A percentile compares a stretch with the other conserved stretches of the same genome.
These are phyloP conservation scores for Quercus ilex DNA, from an alignment of 306 rosid genomes.

Conservation along the genomic window DNA sequence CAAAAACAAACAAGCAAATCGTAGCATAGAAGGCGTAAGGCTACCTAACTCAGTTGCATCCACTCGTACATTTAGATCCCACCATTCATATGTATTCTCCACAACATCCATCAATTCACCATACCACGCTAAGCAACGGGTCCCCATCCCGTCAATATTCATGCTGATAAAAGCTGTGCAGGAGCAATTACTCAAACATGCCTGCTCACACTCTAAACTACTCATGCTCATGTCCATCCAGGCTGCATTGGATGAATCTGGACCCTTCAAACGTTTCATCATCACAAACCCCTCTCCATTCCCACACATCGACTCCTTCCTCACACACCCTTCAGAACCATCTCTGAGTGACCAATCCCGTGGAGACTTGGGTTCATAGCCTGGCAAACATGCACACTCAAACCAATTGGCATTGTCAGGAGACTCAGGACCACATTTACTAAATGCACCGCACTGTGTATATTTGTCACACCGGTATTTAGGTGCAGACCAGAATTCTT, in stretches of 20 bases:
- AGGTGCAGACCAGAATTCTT: no score
- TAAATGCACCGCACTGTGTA: no score
- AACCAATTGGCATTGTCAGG: no score
- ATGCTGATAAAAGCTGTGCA: no score
- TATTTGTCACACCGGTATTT: no score
- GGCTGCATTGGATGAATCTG: conserved; percentile 5
- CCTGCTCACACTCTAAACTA: no score
- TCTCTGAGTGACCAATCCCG: background rate
- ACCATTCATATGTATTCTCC: conserved; percentile 3
- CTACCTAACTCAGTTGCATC: conserved; percentile 12
- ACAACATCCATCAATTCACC: conserved; percentile 22
- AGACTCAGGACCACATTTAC: no score
- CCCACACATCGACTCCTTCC: background rate
- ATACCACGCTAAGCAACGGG: conserved; percentile 30
- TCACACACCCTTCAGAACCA: conserved; percentile 4
- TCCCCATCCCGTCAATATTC: background rate
- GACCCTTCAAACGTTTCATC: background rate
- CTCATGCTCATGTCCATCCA: background rate
- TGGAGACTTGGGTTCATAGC: conserved; percentile 7
- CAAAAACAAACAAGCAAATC: background rate
- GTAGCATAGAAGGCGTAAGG: background rate
- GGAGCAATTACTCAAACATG: no score
- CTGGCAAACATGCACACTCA: background rate
- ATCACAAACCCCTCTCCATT: conserved; percentile 9
- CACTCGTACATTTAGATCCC: conserved; percentile 22